phyloP scores from a whole-genome alignment of 495 filamentous ascomycete species.

The Neurospora intermedia region DNA sequence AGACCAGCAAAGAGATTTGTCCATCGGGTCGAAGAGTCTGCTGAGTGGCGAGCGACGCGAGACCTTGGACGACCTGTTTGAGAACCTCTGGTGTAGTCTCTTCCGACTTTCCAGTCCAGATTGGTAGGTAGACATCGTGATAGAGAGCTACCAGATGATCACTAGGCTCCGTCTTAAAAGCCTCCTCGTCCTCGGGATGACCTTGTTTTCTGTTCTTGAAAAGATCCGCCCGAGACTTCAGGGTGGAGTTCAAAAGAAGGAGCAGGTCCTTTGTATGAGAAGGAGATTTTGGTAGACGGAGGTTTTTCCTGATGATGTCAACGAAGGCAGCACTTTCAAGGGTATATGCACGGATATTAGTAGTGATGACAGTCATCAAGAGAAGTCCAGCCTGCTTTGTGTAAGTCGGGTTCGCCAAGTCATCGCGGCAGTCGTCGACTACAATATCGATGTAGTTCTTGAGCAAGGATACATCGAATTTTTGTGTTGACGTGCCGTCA shows the following conservation, averaged over 20 bases:
- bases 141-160: constrained; percentile 19
- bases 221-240: constrained; percentile 26
- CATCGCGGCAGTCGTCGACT: constrained; percentile 32
- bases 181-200: constrained; percentile 16
- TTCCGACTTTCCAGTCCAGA: constrained; percentile 23
- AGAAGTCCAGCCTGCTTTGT: constrained; percentile 35
- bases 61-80: constrained; percentile 29
- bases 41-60: constrained; percentile 29
- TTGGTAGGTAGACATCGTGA: constrained; percentile 27
- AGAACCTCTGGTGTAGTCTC: constrained; percentile 21
- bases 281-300: constrained; percentile 29
- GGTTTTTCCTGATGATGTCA: constrained; percentile 25
- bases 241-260: constrained; percentile 28
- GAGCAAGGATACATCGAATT: constrained; percentile 23
- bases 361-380: constrained; percentile 31
- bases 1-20: constrained; percentile 16
- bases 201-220: constrained; percentile 12
- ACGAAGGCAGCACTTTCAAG: constrained; percentile 24
- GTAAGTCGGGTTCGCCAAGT: constrained; percentile 34
- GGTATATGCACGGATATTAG: constrained; percentile 22
- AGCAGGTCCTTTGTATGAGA: constrained; percentile 33
- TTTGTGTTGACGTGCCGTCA: constrained; percentile 20
- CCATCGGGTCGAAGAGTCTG: constrained; percentile 10
- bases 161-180: constrained; percentile 8
- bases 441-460: constrained; percentile 26